Evolutionary conservation across 352 stramenopile species (phyloP), one percentile per base, ranked within the genome.

Genomic region (Pythium apleroticum): DNA sequence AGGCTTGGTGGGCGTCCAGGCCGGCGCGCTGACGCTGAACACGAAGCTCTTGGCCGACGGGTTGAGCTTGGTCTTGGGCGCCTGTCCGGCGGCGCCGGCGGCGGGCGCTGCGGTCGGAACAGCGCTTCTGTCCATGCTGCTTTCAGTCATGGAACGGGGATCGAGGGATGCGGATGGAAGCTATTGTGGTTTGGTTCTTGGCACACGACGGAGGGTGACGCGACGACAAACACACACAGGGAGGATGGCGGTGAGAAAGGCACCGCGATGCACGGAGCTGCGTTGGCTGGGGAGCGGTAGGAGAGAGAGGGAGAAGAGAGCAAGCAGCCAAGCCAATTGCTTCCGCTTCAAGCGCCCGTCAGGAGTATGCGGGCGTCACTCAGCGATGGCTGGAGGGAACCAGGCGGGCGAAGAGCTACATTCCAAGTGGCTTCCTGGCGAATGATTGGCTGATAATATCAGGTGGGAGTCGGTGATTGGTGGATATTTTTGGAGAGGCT

Each of bases 31-130:
- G n/a, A 69, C 62, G 70, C 80, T 88, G 54, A 91, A 85, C 11
- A 91, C 80, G 55, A 91, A 91, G 50, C 66, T 76, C 64, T 86
- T 88, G 46, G 80, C 82, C 7, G 73, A 73, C 25, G 82, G 72
- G 49, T 83, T 80, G 37, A 89, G 72, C 74, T 87, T 90, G 52
- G 82, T 58, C 22, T 56, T 63, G 39, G 64, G 22, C 30, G 57
- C 37, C 31, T 53, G 39, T 33, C 25, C 54, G 35, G 31, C 22
- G 31, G 54, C 56, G 25, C 8, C 35, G 22, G n/a, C 8, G 19
- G 55, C 41, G 20, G 41, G 28, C 54, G 35, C 24, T n/a, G 46
- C 49, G 25, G 54, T 46, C 24, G 63, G 27, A 43, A 66, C 22
- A 31, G 49, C 60, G n/a, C 49, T 43, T 35, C 43, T 54, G 52